phyloP scores from a whole-genome alignment of 352 stramenopile species.

The Phytophthora litchii region DNA sequence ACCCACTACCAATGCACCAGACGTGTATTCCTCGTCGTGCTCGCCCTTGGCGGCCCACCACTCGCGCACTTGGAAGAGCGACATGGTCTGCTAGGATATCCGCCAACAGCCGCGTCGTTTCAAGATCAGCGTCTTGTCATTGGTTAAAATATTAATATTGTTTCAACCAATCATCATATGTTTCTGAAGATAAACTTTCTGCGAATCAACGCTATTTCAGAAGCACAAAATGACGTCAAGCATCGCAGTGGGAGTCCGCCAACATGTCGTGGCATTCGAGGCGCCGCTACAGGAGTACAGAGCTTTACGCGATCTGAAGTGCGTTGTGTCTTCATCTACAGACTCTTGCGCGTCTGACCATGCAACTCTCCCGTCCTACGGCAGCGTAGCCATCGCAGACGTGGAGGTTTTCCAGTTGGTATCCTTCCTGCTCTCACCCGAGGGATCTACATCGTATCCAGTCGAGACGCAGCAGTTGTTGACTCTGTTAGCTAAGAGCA shows the following conservation, averaged over 20 bases:
- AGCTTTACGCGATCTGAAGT: slow-evolving; percentile 27
- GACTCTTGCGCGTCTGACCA: neutral
- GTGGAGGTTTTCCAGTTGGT: slow-evolving; percentile 42
- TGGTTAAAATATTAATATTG: neutral
- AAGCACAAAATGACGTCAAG: slow-evolving; percentile 23
- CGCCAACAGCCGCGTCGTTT: slow-evolving; percentile 35
- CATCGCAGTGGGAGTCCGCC: slow-evolving; percentile 41
- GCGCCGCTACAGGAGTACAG: slow-evolving; percentile 38
- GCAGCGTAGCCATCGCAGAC: slow-evolving; percentile 45
- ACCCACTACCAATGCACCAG: slow-evolving; percentile 72
- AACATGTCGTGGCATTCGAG: slow-evolving; percentile 52
- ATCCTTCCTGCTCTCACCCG: slow-evolving; percentile 32
- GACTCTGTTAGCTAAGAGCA: neutral
- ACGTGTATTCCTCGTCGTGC: slow-evolving; percentile 81
- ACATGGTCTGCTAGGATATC: slow-evolving; percentile 58
- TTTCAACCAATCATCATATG: slow-evolving; percentile 16
- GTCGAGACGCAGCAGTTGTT: slow-evolving; percentile 34
- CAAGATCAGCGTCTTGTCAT: slow-evolving; percentile 9
- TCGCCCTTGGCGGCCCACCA: slow-evolving; percentile 87
- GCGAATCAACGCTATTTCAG: slow-evolving; percentile 22
- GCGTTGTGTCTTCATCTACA: slow-evolving; percentile 1
- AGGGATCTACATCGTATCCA: slow-evolving; percentile 29
- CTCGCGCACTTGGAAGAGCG: slow-evolving; percentile 90
- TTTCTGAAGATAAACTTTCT: slow-evolving; percentile 5
- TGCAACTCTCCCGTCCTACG: neutral